phyloP scores from a whole-genome alignment of 345 rosid genomes.

The Alliaria petiolata region DNA sequence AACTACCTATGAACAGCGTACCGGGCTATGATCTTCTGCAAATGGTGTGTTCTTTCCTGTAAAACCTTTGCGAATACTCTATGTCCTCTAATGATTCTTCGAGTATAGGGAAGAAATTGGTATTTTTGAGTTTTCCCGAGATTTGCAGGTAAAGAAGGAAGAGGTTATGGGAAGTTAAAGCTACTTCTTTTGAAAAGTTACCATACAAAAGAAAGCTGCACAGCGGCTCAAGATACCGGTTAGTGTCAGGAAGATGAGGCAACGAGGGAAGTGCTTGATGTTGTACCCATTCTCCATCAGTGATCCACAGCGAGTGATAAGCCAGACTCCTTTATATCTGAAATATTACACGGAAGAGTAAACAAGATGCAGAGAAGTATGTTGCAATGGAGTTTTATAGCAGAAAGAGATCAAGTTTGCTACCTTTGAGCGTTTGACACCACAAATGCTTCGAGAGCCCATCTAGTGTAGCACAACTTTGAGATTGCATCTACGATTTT shows the following conservation, averaged over 20 bases:
- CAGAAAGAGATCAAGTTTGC: neutral
- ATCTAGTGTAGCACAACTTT: slow-evolving; percentile 70
- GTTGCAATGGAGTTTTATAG: slow-evolving; percentile 10
- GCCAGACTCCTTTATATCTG: slow-evolving; percentile 96
- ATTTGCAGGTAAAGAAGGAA: slow-evolving; percentile 22
- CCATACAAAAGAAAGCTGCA: slow-evolving; percentile 59
- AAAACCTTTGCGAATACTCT: slow-evolving; percentile 2
- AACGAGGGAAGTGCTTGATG: slow-evolving; percentile 59
- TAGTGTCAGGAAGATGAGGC: slow-evolving; percentile 49
- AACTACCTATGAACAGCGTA: slow-evolving; percentile 23
- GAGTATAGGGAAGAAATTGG: slow-evolving; percentile 9
- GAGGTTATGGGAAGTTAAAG: neutral
- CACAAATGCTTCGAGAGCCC: slow-evolving; percentile 98
- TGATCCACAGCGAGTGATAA: slow-evolving; percentile 88
- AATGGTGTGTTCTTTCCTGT: slow-evolving; percentile 16
- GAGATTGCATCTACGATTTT: slow-evolving; percentile 37
- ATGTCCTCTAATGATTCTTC: slow-evolving; percentile 14
- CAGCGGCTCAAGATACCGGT: slow-evolving; percentile 59
- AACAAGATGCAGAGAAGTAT: neutral
- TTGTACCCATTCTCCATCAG: slow-evolving; percentile 59
- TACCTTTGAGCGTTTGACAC: slow-evolving; percentile 93
- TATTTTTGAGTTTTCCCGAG: neutral
- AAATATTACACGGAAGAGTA: slow-evolving; percentile 9
- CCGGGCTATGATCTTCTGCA: slow-evolving; percentile 5
- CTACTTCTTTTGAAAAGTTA: slow-evolving; percentile 62